Conservation (phyloP, 78 protist species). For the Planoprotostelium fungivorum region DNA sequence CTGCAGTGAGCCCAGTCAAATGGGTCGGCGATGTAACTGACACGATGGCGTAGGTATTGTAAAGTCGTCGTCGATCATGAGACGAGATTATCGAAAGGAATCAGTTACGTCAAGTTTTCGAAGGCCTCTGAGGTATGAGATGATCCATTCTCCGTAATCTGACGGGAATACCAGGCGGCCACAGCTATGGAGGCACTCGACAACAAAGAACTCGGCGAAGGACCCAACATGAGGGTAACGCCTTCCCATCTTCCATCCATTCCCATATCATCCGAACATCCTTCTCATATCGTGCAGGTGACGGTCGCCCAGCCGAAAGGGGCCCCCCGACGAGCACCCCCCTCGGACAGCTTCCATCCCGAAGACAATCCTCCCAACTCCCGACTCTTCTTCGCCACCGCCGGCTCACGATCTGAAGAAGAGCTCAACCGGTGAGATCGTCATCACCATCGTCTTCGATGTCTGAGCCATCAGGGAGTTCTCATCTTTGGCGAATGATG, state of each 20-base stretch:
- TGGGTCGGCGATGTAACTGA: not conserved
- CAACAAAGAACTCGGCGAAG: not conserved
- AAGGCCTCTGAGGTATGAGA: not conserved
- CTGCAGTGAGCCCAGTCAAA: not conserved
- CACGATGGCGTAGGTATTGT: not conserved
- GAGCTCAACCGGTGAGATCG: constrained; percentile 7
- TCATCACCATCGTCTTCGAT: no score
- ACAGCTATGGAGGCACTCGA: not conserved
- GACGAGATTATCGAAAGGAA: not conserved
- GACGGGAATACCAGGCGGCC: not conserved
- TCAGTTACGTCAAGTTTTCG: not conserved
- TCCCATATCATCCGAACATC: not conserved
- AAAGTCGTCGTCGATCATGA: not conserved
- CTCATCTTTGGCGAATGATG: constrained; percentile 14
- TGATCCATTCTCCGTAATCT: not conserved
- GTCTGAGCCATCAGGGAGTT: no score
- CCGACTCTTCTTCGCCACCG: constrained; percentile 37
- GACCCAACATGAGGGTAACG: not conserved
- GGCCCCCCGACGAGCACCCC: not conserved
- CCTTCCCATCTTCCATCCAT: no score
- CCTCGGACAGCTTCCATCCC: constrained; percentile 13
- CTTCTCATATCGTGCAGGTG: not conserved
- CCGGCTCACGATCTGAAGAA: constrained; percentile 12
- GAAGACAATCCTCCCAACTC: constrained; percentile 59
- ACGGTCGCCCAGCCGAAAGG: not conserved